Evolutionary conservation across 1,284 basidiomycete genomes (phyloP).

Genomic region (Boletus sp.): DNA sequence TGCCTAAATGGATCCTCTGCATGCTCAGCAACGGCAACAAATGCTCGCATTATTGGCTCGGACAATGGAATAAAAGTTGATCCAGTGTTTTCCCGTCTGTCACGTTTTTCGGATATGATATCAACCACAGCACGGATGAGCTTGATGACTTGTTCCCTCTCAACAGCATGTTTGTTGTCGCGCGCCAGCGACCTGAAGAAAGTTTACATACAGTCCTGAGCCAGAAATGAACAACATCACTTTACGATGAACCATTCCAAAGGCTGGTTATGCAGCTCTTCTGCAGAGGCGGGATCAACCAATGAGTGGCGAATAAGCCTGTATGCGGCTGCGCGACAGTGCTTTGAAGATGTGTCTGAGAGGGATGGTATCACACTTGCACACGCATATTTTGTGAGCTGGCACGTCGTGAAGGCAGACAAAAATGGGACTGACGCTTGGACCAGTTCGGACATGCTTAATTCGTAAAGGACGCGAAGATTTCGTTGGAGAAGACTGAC

Average conservation of each 20-base stretch:
- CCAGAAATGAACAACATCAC: slow-evolving; percentile 37
- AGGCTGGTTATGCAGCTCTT: slow-evolving; percentile 54
- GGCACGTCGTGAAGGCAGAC: not conserved
- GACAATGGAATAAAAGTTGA: slow-evolving; percentile 58
- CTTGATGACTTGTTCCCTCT: slow-evolving; percentile 95
- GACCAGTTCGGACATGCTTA: slow-evolving; percentile 70
- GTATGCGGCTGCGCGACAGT: slow-evolving; percentile 83
- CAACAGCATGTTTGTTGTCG: slow-evolving; percentile 79
- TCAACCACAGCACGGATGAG: slow-evolving; percentile 85
- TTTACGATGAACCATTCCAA: slow-evolving; percentile 90
- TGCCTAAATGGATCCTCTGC: slow-evolving; percentile 86
- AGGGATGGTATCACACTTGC: slow-evolving; percentile 72
- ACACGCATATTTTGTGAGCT: slow-evolving; percentile 12
- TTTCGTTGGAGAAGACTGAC: slow-evolving; percentile 72
- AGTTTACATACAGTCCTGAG: slow-evolving; percentile 12
- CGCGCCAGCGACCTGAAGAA: slow-evolving; percentile 72
- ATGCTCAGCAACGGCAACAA: slow-evolving; percentile 93
- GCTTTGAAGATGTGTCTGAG: slow-evolving; percentile 70
- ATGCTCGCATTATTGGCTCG: slow-evolving; percentile 79
- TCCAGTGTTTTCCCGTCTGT: slow-evolving; percentile 44
- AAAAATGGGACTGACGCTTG: slow-evolving; percentile 54
- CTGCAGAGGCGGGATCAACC: slow-evolving; percentile 67
- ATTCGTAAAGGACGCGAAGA: slow-evolving; percentile 74
- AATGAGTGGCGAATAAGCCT: slow-evolving; percentile 82
- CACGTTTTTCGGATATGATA: slow-evolving; percentile 57